Base-by-base conservation (phyloP, 169 alveolate genomes). In the Plasmodium fragile region DNA sequence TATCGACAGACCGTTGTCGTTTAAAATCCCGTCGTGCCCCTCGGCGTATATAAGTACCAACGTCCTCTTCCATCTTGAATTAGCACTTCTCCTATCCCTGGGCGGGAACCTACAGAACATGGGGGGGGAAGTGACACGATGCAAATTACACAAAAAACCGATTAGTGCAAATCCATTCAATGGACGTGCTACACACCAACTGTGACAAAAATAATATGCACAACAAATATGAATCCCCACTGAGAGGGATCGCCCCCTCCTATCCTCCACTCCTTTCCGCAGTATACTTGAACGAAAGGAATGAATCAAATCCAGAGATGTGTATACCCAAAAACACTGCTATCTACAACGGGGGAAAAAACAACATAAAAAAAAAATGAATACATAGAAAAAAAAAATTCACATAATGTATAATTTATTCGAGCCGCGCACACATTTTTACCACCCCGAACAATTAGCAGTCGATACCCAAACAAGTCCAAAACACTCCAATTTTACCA, bases 61-160 rank as follows among this genome's bases (percentile, higher is more conserved):
- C 13, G n/a, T 41, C 55, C 83, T 78, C 32, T 13, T 32, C 83
- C 83, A 78, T 78, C 41, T 78, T 78, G 34, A 18, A 25, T 18
- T 34, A 18, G 34, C 39, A 4, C 83, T 16, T 41, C 22, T 10
- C 25, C 30, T 41, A 77, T 2, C 25, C 6, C 53, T 1, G 25
- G 36, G 30, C 25, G 32, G 13, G 25, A 36, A 78, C 43, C 72
- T 78, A 25, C n/a, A 65, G 1, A 6, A 5, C 16, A 6, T 0
- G 73, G 73, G 73, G 2, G n/a, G 10, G 18, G 0, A 2, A n/a
- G 72, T 41, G 22, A 13, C 10, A 2, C 22, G 25, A 7, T 49
- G 22, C 2, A 4, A 49, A 49, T 49, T 49, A 16, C 18, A 1
- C 18, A 7, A 11, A 11, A 1, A 49, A 49, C 59, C 7, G 6